Conservation (phyloP, 2,329 filamentous ascomycete species). For the Cercospora canescens region DNA sequence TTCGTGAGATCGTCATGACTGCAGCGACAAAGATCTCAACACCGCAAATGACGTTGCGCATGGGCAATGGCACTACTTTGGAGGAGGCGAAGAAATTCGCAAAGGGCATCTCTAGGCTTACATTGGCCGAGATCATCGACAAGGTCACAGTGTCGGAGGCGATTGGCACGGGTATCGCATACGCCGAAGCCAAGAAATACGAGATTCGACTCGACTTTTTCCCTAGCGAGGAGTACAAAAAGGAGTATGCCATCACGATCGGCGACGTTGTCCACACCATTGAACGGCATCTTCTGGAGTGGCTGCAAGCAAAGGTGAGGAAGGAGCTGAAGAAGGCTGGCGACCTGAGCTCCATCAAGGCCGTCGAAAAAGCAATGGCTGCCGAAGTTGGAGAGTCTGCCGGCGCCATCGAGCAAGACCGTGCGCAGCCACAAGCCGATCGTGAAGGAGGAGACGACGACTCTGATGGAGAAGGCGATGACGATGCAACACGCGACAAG, state of each 20-base stretch:
- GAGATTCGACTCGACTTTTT: constrained; percentile 82
- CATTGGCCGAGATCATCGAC: constrained; percentile 80
- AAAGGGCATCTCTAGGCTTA: constrained; percentile 86
- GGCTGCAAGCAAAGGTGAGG: constrained; percentile 68
- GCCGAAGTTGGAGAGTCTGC: constrained; percentile 66
- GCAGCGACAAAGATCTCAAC: constrained; percentile 87
- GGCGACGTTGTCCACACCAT: constrained; percentile 76
- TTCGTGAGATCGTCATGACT: constrained; percentile 98
- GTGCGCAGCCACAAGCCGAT: constrained; percentile 45
- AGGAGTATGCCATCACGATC: constrained; percentile 80
- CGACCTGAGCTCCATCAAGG: constrained; percentile 56
- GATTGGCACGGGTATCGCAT: constrained; percentile 68
- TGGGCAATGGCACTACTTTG: constrained; percentile 69
- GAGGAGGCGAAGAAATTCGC: constrained; percentile 76
- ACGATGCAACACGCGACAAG: constrained; percentile 66
- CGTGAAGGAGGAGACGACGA: constrained; percentile 67
- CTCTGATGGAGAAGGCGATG: constrained; percentile 59
- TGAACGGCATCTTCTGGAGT: constrained; percentile 76
- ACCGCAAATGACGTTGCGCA: constrained; percentile 80
- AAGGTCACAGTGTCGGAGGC: constrained; percentile 77
- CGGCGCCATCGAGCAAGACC: constrained; percentile 56
- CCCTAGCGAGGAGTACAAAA: constrained; percentile 76
- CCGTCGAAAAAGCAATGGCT: constrained; percentile 66
- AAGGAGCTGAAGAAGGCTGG: constrained; percentile 79
- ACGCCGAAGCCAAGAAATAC: constrained; percentile 78